Percentiles rank a stretch among this genome's conserved stretches.
Conservation (phyloP, 2,329 filamentous ascomycete species). For the Magnaporthiopsis rhizophila region DNA sequence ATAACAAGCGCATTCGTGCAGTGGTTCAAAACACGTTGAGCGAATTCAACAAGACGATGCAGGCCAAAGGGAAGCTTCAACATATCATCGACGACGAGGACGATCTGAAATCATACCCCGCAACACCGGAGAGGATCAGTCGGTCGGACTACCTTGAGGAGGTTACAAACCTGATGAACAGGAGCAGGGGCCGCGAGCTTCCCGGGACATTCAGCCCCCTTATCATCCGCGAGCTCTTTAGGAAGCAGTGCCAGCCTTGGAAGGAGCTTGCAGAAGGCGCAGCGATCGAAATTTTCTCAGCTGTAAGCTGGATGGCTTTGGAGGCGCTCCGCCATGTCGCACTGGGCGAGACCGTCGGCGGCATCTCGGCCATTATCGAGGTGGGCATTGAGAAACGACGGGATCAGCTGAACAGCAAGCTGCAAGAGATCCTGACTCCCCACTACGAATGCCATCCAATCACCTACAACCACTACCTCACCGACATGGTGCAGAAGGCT, state of each 20-base stretch:
- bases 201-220: slow-evolving; percentile 27
- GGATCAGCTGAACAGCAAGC: slow-evolving; percentile 15
- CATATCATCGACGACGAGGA: too few species aligned
- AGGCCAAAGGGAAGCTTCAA: slow-evolving; percentile 30
- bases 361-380: slow-evolving; percentile 12
- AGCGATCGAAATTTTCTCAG: slow-evolving; percentile 14
- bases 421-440: slow-evolving; percentile 19
- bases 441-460: slow-evolving; percentile 26
- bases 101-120: too few species aligned
- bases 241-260: slow-evolving; percentile 25
- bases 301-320: slow-evolving; percentile 12
- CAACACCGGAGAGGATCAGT: too few species aligned
- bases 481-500: slow-evolving; percentile 24
- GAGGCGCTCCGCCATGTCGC: too few species aligned
- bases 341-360: slow-evolving; percentile 14
- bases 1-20: slow-evolving; percentile 41
- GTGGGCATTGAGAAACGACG: slow-evolving; percentile 17
- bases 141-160: slow-evolving; percentile 13
- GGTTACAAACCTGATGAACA: slow-evolving; percentile 19
- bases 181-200: slow-evolving; percentile 25
- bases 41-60: slow-evolving; percentile 38
- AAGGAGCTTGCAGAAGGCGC: slow-evolving; percentile 12
- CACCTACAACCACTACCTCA: slow-evolving; percentile 28
- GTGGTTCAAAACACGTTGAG: slow-evolving; percentile 41
- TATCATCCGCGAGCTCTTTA: slow-evolving; percentile 25